Percentiles rank a stretch among this genome's conserved stretches.
These are phyloP conservation scores for Cadophora sp. DNA, from an alignment of 2,329 filamentous ascomycete species.

Conservation along the genomic window DNA sequence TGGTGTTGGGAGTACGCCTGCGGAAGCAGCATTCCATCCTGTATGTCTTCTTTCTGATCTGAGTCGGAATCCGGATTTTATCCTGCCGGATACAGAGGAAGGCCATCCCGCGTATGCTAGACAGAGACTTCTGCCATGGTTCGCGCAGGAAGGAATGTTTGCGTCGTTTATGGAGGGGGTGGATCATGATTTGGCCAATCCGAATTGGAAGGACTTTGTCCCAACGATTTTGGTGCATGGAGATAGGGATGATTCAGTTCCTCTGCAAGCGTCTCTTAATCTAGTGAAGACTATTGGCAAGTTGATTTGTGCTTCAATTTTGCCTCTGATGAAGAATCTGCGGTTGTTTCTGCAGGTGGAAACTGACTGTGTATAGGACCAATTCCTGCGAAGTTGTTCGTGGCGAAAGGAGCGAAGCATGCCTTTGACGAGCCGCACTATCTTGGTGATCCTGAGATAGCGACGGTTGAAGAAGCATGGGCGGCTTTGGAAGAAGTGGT, in stretches of 20 bases:
- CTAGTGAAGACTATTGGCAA: slow-evolving; percentile 16
- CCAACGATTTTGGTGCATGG: slow-evolving; percentile 24
- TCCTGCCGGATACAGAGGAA: background rate
- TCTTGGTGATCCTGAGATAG: slow-evolving; percentile 14
- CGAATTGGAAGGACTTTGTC: slow-evolving; percentile 18
- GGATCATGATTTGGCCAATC: slow-evolving; percentile 8
- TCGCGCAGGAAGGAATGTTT: slow-evolving; percentile 16
- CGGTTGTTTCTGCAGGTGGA: background rate
- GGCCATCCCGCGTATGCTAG: background rate
- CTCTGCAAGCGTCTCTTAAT: slow-evolving; percentile 11
- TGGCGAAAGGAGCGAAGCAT: slow-evolving; percentile 7
- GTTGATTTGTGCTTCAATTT: background rate
- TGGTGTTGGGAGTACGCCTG: slow-evolving; percentile 10
- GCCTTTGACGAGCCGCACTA: slow-evolving; percentile 13
- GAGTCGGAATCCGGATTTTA: slow-evolving; percentile 8
- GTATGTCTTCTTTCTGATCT: slow-evolving; percentile 14
- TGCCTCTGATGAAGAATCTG: background rate
- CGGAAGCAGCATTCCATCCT: slow-evolving; percentile 11
- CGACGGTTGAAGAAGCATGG: slow-evolving; percentile 13
- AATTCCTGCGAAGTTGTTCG: slow-evolving; percentile 14
- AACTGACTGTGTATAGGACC: background rate
- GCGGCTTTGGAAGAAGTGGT: slow-evolving; percentile 11
- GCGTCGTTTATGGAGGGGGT: slow-evolving; percentile 10
- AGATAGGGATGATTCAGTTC: slow-evolving; percentile 14
- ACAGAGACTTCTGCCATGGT: slow-evolving; percentile 9